These are phyloP conservation scores for Vickermania spadyakhi DNA, from an alignment of 208 protist genomes.

Conservation along the genomic window DNA sequence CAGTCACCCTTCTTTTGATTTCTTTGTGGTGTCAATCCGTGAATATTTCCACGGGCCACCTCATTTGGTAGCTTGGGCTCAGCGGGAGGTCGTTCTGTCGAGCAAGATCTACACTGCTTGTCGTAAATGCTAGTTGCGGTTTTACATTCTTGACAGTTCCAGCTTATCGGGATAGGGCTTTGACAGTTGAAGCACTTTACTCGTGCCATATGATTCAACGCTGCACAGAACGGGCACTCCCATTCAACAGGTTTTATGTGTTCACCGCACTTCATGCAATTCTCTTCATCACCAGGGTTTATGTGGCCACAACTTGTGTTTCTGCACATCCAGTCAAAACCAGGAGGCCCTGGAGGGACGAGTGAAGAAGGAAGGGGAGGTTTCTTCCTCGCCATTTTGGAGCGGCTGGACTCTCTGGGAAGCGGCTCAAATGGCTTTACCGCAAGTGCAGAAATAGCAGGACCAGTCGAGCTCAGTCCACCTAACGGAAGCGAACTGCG, in stretches of 20 bases:
- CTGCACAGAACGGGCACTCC: constrained; percentile 71
- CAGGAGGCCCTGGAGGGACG: constrained; percentile 37
- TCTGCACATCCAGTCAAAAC: constrained; percentile 87
- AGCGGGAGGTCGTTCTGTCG: constrained; percentile 19
- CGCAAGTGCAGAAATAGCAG: neutral
- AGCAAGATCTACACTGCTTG: constrained; percentile 44
- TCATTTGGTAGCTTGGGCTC: constrained; percentile 37
- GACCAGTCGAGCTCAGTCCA: neutral
- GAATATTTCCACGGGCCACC: constrained; percentile 2
- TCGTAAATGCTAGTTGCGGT: constrained; percentile 75
- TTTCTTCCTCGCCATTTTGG: constrained; percentile 2
- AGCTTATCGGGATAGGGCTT: constrained; percentile 55
- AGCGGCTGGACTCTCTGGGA: neutral
- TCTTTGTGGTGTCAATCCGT: constrained; percentile 3
- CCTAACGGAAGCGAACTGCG: neutral
- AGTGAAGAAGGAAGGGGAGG: constrained; percentile 8
- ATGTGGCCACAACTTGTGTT: constrained; percentile 40
- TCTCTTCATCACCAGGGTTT: constrained; percentile 73
- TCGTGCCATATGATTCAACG: constrained; percentile 70
- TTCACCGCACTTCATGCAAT: constrained; percentile 43
- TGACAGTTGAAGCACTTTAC: constrained; percentile 69
- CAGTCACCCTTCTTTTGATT: constrained; percentile 32
- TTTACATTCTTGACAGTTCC: constrained; percentile 49
- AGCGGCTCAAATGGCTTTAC: constrained; percentile 1
- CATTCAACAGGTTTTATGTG: constrained; percentile 59